Evolutionary conservation across 768 basidiomycete species (phyloP).

Genomic region (Psilocybe azurescens): DNA sequence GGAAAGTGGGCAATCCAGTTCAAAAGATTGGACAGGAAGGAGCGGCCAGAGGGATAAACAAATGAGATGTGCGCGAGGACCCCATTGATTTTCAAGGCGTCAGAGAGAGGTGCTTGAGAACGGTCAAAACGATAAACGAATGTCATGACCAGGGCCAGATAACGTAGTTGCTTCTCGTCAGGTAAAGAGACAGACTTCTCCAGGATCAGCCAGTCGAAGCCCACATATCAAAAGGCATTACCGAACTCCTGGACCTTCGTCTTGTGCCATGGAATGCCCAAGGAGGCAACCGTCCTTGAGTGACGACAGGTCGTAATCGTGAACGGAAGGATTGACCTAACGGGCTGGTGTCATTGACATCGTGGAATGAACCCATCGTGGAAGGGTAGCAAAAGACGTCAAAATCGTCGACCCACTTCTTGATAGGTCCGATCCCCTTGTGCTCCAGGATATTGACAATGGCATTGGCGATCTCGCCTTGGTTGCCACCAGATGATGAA

Average conservation of each 20-base stretch:
- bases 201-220: constrained; percentile 39
- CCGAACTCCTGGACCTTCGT: constrained; percentile 13
- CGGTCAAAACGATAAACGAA: constrained; percentile 17
- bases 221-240: constrained; percentile 35
- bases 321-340: neutral
- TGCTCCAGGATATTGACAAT: constrained; percentile 25
- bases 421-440: constrained; percentile 1
- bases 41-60: constrained; percentile 31
- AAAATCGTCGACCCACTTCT: constrained; percentile 35
- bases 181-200: constrained; percentile 33
- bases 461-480: constrained; percentile 33
- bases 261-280: constrained; percentile 17
- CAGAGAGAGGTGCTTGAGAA: neutral
- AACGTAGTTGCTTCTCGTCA: constrained; percentile 31
- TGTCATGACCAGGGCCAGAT: constrained; percentile 23
- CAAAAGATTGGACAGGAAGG: constrained; percentile 31
- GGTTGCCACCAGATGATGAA: constrained; percentile 28
- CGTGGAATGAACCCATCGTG: neutral
- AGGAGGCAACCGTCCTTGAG: constrained; percentile 24
- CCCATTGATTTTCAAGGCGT: constrained; percentile 28
- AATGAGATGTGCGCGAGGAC: constrained; percentile 39
- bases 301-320: constrained; percentile 6
- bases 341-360: no score
- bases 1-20: constrained; percentile 28
- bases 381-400: constrained; percentile 19